Evolutionary conservation across 2,329 filamentous ascomycete species (phyloP), one percentile per base, ranked within the genome.

Genomic region (Blastomyces silverae): DNA sequence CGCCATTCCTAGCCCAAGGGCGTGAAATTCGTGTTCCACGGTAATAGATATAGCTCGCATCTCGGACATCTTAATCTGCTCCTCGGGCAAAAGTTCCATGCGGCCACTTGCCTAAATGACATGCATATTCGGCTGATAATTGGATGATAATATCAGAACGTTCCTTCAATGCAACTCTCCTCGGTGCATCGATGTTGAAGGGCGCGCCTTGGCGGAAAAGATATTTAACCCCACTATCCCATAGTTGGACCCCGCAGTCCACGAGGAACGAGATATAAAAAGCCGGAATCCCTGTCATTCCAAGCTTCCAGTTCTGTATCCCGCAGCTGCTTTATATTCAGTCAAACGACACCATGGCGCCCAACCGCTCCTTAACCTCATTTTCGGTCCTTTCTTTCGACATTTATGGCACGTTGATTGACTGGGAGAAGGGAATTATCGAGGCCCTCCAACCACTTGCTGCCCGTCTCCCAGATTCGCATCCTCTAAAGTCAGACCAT

Each of bases 381-480:
- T 83, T 80, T 73, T 77, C 76, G 31, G 76, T 84, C 66, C 83
- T 91, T 61, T 87, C 85, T 71, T 91, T 92, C 76, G 89, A 93
- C 76, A 86, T 89, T 79, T 92, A 90, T 75, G 89, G 89, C 74
- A 93, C 90, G 0, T 82, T 92, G 3, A 85, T 92, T 66, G 88
- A 92, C 79, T 91, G 88, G 89, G 87, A 91, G 74, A 73, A 78
- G n/a, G 88, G 88, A 65, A 83, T 91, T 64, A 75, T 83, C 62
- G 68, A 75, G 2, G 80, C 83, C 2, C 80, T 91, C 1, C 65
- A 75, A 44, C 75, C 78, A 11, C 72, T 80, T 4, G 71, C 74
- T 37, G 72, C 80, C 37, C 75, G 73, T n/a, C 76, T 83, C 0
- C 76, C 79, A 0, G 37, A 73, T 2, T 67, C 72, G 6, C 76